A percentile compares a stretch with the other conserved stretches of the same genome.
Evolutionary conservation across 73 alveolate genomes (phyloP).

Genomic region (Diophrys appendiculata): DNA sequence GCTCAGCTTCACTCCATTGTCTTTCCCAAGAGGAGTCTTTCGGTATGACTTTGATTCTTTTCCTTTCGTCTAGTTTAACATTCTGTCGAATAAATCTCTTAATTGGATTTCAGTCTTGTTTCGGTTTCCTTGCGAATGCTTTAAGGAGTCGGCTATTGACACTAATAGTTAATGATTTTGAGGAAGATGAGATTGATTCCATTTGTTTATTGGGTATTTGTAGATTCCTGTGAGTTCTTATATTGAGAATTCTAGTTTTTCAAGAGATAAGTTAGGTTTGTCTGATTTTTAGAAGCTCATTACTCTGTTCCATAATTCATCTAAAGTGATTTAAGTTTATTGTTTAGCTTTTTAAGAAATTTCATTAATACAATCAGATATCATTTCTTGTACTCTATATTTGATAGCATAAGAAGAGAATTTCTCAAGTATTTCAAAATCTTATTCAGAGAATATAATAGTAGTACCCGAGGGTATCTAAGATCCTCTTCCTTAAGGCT

Average conservation of each 20-base stretch:
- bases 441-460: neutral
- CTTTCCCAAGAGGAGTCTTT: neutral
- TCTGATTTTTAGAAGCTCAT: neutral
- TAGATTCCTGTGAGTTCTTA: neutral
- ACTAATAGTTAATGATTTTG: neutral
- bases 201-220: neutral
- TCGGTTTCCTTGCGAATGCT: neutral
- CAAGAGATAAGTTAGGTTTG: neutral
- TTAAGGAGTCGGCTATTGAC: neutral
- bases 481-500: neutral
- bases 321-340: neutral
- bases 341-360: neutral
- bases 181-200: neutral
- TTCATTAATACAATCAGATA: neutral
- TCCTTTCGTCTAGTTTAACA: neutral
- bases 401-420: neutral
- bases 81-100: neutral
- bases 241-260: neutral
- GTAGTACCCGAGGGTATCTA: neutral
- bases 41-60: neutral
- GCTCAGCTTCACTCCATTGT: no score
- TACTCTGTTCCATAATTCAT: neutral
- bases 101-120: neutral
- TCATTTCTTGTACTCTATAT: neutral
- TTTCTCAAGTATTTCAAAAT: neutral